Evolutionary conservation across 345 rosid genomes (phyloP).

Genomic region (Bruguiera parviflora): DNA sequence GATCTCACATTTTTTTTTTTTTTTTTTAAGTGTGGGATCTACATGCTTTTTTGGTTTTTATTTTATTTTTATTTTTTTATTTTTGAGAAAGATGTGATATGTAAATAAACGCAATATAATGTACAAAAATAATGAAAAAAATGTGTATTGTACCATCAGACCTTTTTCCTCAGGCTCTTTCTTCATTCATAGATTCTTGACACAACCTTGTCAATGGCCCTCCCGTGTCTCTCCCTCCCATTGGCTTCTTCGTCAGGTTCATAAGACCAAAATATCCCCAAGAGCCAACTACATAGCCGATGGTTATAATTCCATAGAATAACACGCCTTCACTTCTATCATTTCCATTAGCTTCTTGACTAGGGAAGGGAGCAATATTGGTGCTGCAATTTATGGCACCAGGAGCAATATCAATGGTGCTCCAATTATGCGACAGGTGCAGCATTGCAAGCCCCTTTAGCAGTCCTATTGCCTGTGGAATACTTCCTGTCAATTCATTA

Average conservation of each 20-base stretch:
- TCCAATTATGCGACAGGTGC: constrained; percentile 13
- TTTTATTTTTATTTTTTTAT: too few relatives aligned
- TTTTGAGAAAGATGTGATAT: too few relatives aligned
- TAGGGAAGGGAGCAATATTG: neutral
- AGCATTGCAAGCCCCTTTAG: constrained; percentile 13
- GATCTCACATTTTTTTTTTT: too few relatives aligned
- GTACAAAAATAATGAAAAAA: too few relatives aligned
- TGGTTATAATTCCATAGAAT: neutral
- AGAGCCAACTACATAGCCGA: constrained; percentile 23
- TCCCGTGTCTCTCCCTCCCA: constrained; percentile 20
- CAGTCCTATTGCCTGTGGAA: constrained; percentile 12
- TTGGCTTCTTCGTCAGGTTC: constrained; percentile 9
- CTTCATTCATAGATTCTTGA: neutral
- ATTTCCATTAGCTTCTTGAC: neutral
- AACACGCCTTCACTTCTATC: neutral
- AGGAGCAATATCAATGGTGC: neutral
- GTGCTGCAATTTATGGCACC: constrained; percentile 6
- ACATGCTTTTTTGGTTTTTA: too few relatives aligned
- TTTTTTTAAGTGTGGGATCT: too few relatives aligned
- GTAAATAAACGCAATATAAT: too few relatives aligned
- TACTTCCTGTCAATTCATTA: constrained; percentile 11
- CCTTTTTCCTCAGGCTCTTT: too few relatives aligned
- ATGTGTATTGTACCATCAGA: too few relatives aligned
- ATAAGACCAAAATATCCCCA: constrained; percentile 20
- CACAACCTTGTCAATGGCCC: constrained; percentile 8